phyloP scores from a whole-genome alignment of 2,329 filamentous ascomycete species.

The Sclerotinia spermophila region DNA sequence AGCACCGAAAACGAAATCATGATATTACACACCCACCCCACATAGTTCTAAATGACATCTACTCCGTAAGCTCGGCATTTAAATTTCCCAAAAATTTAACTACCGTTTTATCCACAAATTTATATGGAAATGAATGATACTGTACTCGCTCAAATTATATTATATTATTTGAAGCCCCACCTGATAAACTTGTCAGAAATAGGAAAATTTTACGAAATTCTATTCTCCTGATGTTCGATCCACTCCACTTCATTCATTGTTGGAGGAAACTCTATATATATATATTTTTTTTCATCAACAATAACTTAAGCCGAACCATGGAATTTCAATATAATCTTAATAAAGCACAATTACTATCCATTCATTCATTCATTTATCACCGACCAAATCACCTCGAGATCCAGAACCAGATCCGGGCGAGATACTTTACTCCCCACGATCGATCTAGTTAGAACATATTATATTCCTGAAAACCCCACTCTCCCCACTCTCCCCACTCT shows the following conservation, averaged over 20 bases:
- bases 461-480: no score
- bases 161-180: background rate
- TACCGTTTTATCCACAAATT: background rate
- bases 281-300: no score
- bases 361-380: background rate
- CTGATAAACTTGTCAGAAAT: background rate
- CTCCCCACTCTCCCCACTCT: no score
- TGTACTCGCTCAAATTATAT: no score
- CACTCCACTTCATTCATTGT: background rate
- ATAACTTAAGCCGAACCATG: no score
- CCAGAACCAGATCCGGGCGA: background rate
- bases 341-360: background rate
- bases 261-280: no score
- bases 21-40: background rate
- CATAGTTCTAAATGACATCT: no score
- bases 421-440: background rate
- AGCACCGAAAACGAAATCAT: background rate
- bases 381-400: background rate
- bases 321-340: background rate
- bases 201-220: background rate
- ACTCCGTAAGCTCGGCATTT: no score
- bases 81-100: background rate
- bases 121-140: background rate
- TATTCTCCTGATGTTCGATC: background rate
- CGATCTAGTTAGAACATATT: no score